Percentiles rank a stretch among this genome's conserved stretches.
These are phyloP conservation scores for Hyphopichia fennica DNA, from an alignment of 1,139 yeast species.

Conservation along the genomic window DNA sequence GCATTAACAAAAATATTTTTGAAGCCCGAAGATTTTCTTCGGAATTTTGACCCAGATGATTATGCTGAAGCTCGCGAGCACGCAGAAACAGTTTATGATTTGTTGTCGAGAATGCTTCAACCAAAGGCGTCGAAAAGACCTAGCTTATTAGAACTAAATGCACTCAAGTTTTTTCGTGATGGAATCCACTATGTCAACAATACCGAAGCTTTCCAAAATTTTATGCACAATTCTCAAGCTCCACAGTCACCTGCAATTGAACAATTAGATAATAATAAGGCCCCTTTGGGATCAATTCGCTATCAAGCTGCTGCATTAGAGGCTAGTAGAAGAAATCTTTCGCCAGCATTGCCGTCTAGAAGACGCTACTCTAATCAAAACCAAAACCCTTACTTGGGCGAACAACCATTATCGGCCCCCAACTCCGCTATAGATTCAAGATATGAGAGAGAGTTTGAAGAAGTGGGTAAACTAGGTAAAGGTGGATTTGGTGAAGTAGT, in stretches of 20 bases:
- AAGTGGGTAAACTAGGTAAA: conserved; percentile 84
- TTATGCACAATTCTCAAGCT: background rate
- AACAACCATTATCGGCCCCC: background rate
- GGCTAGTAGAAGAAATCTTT: background rate
- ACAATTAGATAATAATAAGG: background rate
- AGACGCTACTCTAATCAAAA: conserved; percentile 21
- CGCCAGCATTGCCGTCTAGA: conserved; percentile 4
- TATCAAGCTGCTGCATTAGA: background rate
- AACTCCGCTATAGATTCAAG: conserved; percentile 12
- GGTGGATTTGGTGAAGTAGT: conserved; percentile 99
- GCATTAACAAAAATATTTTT: conserved; percentile 47
- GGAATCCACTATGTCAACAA: conserved; percentile 26
- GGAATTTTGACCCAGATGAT: conserved; percentile 35
- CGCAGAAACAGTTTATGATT: conserved; percentile 53
- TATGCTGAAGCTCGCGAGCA: conserved; percentile 33
- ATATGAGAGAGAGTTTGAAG: conserved; percentile 78
- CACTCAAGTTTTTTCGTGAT: conserved; percentile 76
- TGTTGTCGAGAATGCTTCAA: conserved; percentile 65
- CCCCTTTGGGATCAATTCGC: background rate
- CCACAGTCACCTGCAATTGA: background rate
- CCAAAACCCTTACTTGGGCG: conserved; percentile 8
- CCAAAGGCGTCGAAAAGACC: conserved; percentile 70
- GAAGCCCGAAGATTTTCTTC: conserved; percentile 63
- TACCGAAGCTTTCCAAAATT: background rate
- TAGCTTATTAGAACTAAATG: conserved; percentile 79